Base-by-base conservation (phyloP, 768 basidiomycete genomes). In the Dioszegia crocea region DNA sequence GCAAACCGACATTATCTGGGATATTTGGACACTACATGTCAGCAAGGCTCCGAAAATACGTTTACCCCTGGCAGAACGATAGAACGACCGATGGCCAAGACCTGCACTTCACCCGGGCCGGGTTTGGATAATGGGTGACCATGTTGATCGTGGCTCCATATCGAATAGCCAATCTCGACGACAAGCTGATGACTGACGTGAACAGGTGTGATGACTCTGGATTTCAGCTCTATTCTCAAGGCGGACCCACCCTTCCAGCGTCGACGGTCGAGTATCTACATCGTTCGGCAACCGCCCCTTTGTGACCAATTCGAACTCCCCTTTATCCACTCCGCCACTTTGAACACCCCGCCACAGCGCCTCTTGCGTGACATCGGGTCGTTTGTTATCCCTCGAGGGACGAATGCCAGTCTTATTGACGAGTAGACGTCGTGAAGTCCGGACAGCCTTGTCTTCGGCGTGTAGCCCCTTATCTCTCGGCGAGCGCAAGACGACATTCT, bases 201-300 rank as follows among this genome's bases (percentile, higher is more conserved):
- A 24, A 66, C 60, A 1, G 70, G 70, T 11, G 70, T 68, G 41
- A 61, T 19, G 21, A 43, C 40, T n/a, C 24, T 39, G 30, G 23
- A 24, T 10, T 21, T 41, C n/a, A 31, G 23, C 38, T 36, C 6
- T 8, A 2, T 6, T 26, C 16, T 33, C 8, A 6, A 6, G 12
- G 29, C 19, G 4, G 6, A 38, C 66, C 49, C 26, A 68, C 65
- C 64, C 64, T 33, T 59, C 53, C 19, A 64, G 30, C 9, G 64
- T 69, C 14, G 65, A 57, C 21, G 70, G 70, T 50, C 70, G 52
- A n/a, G 57, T 54, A 38, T 59, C 52, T 5, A 57, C 57, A 58
- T 72, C 70, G 52, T 65, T 59, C 10, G 70, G 70, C 38, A 66
- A 49, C 40, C 70, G 49, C 40, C 65, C 65, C 31, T 62, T 67